Evolutionary conservation across 1,139 yeast species (phyloP).

Genomic region (Trichomonascaceae sp.): DNA sequence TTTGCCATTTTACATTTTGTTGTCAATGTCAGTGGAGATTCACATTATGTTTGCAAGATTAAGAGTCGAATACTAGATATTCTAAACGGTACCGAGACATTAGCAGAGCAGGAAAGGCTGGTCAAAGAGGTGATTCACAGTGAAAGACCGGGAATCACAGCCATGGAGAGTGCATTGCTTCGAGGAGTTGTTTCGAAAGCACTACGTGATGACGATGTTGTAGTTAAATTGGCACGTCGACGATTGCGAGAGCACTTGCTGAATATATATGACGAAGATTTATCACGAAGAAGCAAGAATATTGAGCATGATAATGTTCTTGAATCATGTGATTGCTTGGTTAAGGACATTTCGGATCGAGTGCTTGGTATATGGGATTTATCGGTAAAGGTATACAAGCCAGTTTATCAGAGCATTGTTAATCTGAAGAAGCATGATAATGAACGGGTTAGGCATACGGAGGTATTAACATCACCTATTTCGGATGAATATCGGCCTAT

Average conservation of each 20-base stretch:
- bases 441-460: background rate
- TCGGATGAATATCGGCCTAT: background rate
- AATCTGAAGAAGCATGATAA: background rate
- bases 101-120: constrained; percentile 2
- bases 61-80: constrained; percentile 15
- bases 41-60: constrained; percentile 15
- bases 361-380: constrained; percentile 20
- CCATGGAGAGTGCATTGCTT: constrained; percentile 16
- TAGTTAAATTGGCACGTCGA: constrained; percentile 19
- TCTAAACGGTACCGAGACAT: background rate
- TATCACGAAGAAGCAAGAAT: background rate
- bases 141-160: constrained; percentile 21
- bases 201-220: constrained; percentile 11
- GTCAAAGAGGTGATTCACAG: constrained; percentile 14
- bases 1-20: constrained; percentile 22
- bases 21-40: constrained; percentile 16
- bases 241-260: constrained; percentile 9
- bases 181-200: constrained; percentile 15
- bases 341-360: constrained; percentile 15
- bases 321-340: constrained; percentile 1
- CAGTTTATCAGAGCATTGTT: constrained; percentile 19
- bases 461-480: background rate
- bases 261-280: background rate
- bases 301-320: background rate
- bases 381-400: constrained; percentile 19